phyloP scores from a whole-genome alignment of 1,284 basidiomycete species.

The Heterobasidion irregulare region DNA sequence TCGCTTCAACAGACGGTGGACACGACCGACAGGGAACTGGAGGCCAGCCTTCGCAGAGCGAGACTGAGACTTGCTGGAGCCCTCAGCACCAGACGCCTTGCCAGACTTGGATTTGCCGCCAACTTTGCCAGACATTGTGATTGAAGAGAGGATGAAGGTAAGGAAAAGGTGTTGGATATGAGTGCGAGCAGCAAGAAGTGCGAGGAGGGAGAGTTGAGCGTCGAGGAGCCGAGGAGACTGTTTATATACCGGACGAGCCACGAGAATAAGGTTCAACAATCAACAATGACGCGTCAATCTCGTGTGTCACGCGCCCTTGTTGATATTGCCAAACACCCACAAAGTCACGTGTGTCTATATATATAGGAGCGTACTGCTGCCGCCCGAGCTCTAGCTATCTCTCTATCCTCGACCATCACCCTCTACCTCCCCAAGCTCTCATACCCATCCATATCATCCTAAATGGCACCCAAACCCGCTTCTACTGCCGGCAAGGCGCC shows the following conservation, averaged over 20 bases:
- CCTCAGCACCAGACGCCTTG: slow-evolving; percentile 38
- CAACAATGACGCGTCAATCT: slow-evolving; percentile 13
- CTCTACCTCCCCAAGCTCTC: slow-evolving; percentile 7
- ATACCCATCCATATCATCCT: slow-evolving; percentile 10
- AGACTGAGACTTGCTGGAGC: slow-evolving; percentile 49
- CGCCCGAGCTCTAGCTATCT: slow-evolving; percentile 5
- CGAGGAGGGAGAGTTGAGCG: neutral
- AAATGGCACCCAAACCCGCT: slow-evolving; percentile 76
- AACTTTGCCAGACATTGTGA: neutral
- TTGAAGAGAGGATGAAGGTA: neutral
- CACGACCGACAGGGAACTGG: slow-evolving; percentile 77
- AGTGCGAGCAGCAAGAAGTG: neutral
- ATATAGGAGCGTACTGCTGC: slow-evolving; percentile 6
- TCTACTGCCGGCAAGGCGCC: slow-evolving; percentile 81
- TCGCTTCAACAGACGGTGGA: slow-evolving; percentile 67
- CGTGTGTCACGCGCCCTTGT: neutral
- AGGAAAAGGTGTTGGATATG: neutral
- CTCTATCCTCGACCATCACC: slow-evolving; percentile 11
- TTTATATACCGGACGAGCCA: neutral
- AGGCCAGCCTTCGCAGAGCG: slow-evolving; percentile 81
- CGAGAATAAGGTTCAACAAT: slow-evolving; percentile 12
- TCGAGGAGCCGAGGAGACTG: neutral
- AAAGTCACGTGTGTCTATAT: slow-evolving; percentile 8
- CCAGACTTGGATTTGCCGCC: slow-evolving; percentile 27
- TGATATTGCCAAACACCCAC: slow-evolving; percentile 8